Conservation (phyloP, 2,329 filamentous ascomycete species). For the Exophiala oligosperma region DNA sequence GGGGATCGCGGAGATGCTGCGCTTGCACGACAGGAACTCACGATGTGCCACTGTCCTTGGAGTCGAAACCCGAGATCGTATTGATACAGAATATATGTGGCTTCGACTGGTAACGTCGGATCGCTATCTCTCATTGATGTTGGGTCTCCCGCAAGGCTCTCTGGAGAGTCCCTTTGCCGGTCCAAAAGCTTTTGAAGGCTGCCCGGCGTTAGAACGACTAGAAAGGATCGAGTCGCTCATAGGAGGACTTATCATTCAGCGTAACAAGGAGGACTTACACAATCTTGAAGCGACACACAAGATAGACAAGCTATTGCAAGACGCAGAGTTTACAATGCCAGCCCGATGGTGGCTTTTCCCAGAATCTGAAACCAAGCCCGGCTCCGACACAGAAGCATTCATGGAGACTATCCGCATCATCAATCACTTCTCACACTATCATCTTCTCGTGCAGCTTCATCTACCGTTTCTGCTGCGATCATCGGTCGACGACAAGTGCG, state of each 20-base stretch:
- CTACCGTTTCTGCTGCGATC: conserved; percentile 55
- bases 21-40: conserved; percentile 35
- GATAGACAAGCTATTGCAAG: too few species aligned
- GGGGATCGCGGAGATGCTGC: conserved; percentile 43
- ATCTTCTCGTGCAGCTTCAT: conserved; percentile 54
- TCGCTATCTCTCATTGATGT: conserved; percentile 41
- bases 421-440: conserved; percentile 54
- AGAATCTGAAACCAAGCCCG: conserved; percentile 33
- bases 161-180: too few species aligned
- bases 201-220: conserved; percentile 16
- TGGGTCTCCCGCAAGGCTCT: conserved; percentile 37
- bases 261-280: too few species aligned
- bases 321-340: conserved; percentile 32
- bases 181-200: conserved; percentile 21
- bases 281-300: too few species aligned
- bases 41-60: conserved; percentile 12
- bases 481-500: conserved; percentile 37
- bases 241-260: too few species aligned
- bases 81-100: conserved; percentile 37
- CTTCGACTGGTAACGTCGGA: conserved; percentile 41
- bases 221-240: conserved; percentile 35
- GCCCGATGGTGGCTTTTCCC: conserved; percentile 51
- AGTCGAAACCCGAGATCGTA: conserved; percentile 11
- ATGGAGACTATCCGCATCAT: conserved; percentile 40
- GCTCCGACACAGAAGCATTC: conserved; percentile 41